Base-by-base conservation (phyloP, 805 yeast genomes). In the Nakazawaea ambrosiae region DNA sequence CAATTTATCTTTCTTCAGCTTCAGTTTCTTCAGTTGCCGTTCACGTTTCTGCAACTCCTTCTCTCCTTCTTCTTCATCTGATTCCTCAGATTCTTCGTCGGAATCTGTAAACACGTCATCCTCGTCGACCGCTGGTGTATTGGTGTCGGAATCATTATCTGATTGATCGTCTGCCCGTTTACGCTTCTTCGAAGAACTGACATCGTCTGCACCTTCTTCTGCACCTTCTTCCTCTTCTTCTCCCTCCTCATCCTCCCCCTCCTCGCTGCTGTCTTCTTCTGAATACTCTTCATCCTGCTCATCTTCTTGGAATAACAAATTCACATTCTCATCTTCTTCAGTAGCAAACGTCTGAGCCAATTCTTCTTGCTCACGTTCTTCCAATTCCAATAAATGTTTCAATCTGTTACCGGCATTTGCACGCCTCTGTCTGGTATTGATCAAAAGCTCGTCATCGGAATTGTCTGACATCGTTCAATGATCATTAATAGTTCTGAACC, bases 331-430 rank as follows among this genome's bases (percentile, higher is more conserved):
- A 44, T 85, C 94, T 30, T 83, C 95, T 30, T 85, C 87, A 5
- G 45, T 57, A 26, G 27, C 50, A 23, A 45, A 44, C n/a, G 31
- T 31, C 28, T 38, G 48, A 24, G 33, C 48, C 47, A 9, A 7
- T 10, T 35, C 40, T 12, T 47, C 54, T 2, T 57, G 46, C 7
- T 61, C 53, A 33, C 75, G 81, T 45, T 75, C 83, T 48, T 80
- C 95, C 20, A 84, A 69, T 41, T 78, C 82, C 15, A 92, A 62
- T 42, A 92, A 68, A 40, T 77, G 76, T 49, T 75, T 75, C 54
- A 92, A 65, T 38, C 92, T 68, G 36, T 85, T 81, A 12, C 98
- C 98, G 2, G 98, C 98, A 60, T 90, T 92, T 31, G 87, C 58
- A 38, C 98, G 75, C 45, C 86, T 68, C 43, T 75, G 63, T 44